Evolutionary conservation across 2,329 filamentous ascomycete genomes (phyloP).

Genomic region (Nannizziopsis barbatae): DNA sequence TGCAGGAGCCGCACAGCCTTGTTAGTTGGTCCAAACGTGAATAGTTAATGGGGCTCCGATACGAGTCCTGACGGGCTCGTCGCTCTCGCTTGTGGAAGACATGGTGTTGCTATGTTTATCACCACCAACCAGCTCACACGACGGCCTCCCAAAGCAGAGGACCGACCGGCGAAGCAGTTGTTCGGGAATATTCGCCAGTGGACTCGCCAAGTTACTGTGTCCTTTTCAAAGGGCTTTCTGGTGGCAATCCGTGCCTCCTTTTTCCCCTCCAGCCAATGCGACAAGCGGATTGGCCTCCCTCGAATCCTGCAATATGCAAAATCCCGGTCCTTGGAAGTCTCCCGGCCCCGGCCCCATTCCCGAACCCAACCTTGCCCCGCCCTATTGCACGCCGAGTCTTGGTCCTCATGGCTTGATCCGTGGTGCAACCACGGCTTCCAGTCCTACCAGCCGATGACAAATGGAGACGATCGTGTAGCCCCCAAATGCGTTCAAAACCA

Average conservation of each 20-base stretch:
- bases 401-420: background rate
- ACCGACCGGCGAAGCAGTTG: too few relatives aligned
- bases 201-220: too few relatives aligned
- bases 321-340: constrained; percentile 3
- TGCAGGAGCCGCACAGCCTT: constrained; percentile 10
- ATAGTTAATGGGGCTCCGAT: background rate
- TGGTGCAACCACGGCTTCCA: too few relatives aligned
- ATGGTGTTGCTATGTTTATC: constrained; percentile 6
- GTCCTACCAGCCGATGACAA: too few relatives aligned
- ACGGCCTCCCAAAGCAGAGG: too few relatives aligned
- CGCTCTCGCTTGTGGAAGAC: background rate
- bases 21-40: background rate
- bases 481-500: too few relatives aligned
- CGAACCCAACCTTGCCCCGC: background rate
- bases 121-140: background rate
- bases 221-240: too few relatives aligned
- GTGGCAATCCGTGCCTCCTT: background rate
- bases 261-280: background rate
- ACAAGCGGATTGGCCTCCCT: background rate
- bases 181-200: too few relatives aligned
- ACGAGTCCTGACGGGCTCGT: background rate
- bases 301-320: background rate
- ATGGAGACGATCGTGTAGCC: too few relatives aligned
- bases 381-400: constrained; percentile 1
- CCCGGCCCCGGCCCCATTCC: constrained; percentile 3